A percentile compares a stretch with the other conserved stretches of the same genome.
These are phyloP conservation scores for Pseudogymnoascus sp. DNA, from an alignment of 2,329 filamentous ascomycete species.

Conservation along the genomic window DNA sequence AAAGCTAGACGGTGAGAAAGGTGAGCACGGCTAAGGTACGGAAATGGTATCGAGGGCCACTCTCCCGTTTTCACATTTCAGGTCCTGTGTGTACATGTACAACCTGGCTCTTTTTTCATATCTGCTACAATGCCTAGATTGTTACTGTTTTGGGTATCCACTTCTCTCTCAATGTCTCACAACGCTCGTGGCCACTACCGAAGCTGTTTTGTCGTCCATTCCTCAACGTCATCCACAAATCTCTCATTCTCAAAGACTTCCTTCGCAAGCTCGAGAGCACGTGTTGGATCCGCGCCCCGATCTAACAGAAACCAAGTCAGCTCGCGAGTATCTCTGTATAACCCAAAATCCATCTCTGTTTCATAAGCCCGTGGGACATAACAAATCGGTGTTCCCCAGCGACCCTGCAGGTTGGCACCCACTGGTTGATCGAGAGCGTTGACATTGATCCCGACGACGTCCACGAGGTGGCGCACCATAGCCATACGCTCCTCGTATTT, in stretches of 20 bases:
- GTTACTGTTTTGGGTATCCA: too few relatives aligned
- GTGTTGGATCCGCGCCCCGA: conserved; percentile 12
- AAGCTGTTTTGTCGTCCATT: background rate
- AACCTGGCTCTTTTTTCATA: background rate
- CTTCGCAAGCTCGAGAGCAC: background rate
- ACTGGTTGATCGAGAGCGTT: conserved; percentile 3
- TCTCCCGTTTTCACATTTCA: background rate
- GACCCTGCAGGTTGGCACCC: background rate
- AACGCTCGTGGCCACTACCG: background rate
- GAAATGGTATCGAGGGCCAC: background rate
- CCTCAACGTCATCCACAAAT: background rate
- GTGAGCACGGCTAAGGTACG: too few relatives aligned
- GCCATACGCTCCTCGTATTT: conserved; percentile 11
- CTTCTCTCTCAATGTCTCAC: background rate
- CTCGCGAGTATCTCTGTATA: background rate
- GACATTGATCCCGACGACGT: conserved; percentile 10
- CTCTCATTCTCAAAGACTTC: background rate
- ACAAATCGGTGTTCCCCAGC: conserved; percentile 9
- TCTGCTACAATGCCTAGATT: too few relatives aligned
- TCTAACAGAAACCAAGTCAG: conserved; percentile 11
- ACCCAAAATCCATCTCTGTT: background rate
- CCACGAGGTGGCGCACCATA: conserved; percentile 13
- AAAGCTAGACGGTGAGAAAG: too few relatives aligned
- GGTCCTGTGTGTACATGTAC: background rate
- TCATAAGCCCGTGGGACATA: background rate